A percentile compares a stretch with the other conserved stretches of the same genome.
Conservation (phyloP, 2,329 filamentous ascomycete genomes). For the Colletotrichum karsti region DNA sequence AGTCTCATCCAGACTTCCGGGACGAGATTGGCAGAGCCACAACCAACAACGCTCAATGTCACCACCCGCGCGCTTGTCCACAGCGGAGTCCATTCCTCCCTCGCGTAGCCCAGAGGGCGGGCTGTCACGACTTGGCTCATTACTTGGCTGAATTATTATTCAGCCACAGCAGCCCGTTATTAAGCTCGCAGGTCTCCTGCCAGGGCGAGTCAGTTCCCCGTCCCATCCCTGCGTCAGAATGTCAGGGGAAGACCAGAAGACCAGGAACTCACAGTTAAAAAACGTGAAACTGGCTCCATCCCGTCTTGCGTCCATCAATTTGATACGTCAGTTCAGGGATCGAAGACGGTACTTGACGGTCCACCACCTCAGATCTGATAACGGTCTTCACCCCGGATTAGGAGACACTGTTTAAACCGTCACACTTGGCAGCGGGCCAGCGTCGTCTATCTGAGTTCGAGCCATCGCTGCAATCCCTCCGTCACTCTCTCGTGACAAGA, state of each 20-base stretch:
- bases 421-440: conserved; percentile 23
- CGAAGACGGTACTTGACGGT: conserved; percentile 1
- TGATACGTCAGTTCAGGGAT: conserved; percentile 18
- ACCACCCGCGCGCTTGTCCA: conserved; percentile 24
- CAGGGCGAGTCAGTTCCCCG: conserved; percentile 17
- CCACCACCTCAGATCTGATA: conserved; percentile 22
- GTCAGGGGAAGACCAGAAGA: background rate
- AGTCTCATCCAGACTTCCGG: conserved; percentile 17
- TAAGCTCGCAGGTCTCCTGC: background rate
- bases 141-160: conserved; percentile 5
- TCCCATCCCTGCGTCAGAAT: background rate
- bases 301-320: background rate
- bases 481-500: background rate
- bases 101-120: background rate
- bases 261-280: background rate
- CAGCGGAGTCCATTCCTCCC: background rate
- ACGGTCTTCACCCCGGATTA: conserved; percentile 13
- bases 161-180: background rate
- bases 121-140: conserved; percentile 7
- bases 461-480: conserved; percentile 1
- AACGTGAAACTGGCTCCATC: conserved; percentile 1
- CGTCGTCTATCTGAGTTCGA: conserved; percentile 18
- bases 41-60: background rate
- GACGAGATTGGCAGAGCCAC: conserved; percentile 11
- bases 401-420: conserved; percentile 1